Evolutionary conservation across 306 rosid species (phyloP).

Genomic region (Rubus idaeus): DNA sequence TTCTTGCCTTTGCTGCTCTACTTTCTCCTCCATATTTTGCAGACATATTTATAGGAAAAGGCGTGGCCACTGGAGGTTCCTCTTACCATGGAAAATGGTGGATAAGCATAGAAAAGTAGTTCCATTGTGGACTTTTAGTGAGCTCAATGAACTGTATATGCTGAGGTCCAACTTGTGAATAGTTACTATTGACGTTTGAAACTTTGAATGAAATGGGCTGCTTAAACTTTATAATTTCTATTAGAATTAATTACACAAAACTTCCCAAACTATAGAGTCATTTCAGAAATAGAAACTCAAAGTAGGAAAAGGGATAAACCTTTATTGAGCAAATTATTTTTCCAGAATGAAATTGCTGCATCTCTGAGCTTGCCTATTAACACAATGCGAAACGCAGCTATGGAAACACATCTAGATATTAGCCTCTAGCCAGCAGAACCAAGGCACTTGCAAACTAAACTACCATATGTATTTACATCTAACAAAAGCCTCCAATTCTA

Average conservation of each 20-base stretch:
- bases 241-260: too few species aligned
- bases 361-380: constrained; percentile 16
- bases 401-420: constrained; percentile 20
- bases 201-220: too few species aligned
- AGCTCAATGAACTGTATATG: neutral
- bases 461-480: constrained; percentile 47
- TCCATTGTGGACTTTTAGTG: neutral
- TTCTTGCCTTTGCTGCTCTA: constrained; percentile 4
- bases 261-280: too few species aligned
- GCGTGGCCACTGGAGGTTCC: neutral
- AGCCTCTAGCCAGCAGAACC: constrained; percentile 29
- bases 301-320: neutral
- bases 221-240: too few species aligned
- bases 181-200: neutral
- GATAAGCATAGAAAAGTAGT: neutral
- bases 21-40: neutral
- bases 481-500: constrained; percentile 19
- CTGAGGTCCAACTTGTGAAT: neutral
- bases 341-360: constrained; percentile 20
- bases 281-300: neutral
- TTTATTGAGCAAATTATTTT: constrained; percentile 17
- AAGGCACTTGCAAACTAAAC: constrained; percentile 29
- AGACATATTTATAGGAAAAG: neutral
- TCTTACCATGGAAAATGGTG: neutral
- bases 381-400: constrained; percentile 34